A percentile compares a stretch with the other conserved stretches of the same genome.
phyloP scores from a whole-genome alignment of 352 stramenopile species.

The Thraustochytrium striatum region DNA sequence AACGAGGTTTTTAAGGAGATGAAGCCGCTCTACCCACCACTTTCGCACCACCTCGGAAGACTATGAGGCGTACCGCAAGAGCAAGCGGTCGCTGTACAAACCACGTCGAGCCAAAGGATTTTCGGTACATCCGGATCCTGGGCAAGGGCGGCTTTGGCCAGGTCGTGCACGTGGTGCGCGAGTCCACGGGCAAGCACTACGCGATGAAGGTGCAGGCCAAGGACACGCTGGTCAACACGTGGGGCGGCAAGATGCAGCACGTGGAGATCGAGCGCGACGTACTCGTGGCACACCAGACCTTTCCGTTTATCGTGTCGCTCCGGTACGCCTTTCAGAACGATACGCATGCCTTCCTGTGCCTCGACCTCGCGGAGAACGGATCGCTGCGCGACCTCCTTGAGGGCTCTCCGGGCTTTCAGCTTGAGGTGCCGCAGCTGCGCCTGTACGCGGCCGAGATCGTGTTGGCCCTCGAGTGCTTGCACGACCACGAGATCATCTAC shows the following conservation, averaged over 20 bases:
- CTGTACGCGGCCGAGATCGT: constrained; percentile 85
- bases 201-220: constrained; percentile 87
- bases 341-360: constrained; percentile 40
- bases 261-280: constrained; percentile 45
- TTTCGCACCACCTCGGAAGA: constrained; percentile 72
- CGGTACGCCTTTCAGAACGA: constrained; percentile 46
- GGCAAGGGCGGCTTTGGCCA: constrained; percentile 81
- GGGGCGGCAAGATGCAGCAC: constrained; percentile 46
- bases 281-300: constrained; percentile 51
- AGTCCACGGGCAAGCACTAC: constrained; percentile 79
- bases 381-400: constrained; percentile 81
- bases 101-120: constrained; percentile 66
- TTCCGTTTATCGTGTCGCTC: constrained; percentile 47
- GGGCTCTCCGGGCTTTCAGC: constrained; percentile 69
- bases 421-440: constrained; percentile 72
- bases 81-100: constrained; percentile 74
- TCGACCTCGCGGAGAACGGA: constrained; percentile 80
- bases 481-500: constrained; percentile 79
- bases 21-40: constrained; percentile 59
- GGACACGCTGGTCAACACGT: constrained; percentile 70
- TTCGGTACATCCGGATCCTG: constrained; percentile 62
- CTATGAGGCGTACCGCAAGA: constrained; percentile 77
- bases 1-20: constrained; percentile 72
- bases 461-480: constrained; percentile 76
- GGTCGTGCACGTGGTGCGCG: constrained; percentile 79